Base-by-base conservation (phyloP, 2,329 filamentous ascomycete genomes). In the Fusarium falciforme region DNA sequence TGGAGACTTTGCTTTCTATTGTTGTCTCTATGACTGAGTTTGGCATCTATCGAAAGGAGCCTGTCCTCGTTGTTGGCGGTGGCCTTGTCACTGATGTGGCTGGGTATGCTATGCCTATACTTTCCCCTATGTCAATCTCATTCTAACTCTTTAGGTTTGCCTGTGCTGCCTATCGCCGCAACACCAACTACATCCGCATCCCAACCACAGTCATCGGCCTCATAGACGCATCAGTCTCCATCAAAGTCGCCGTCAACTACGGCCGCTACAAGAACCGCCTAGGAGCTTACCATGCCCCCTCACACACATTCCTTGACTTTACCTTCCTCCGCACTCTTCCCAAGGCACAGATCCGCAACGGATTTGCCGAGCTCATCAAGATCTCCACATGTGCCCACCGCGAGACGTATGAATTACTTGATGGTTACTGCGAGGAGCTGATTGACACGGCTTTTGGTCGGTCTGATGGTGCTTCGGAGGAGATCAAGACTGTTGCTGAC, bases 171-270 rank as follows among this genome's bases (percentile, higher is more conserved):
- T 94, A 94, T 83, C 89, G 92, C 70, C 87, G 92, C 76, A 93
- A 90, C 82, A 93, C 92, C 49, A 93, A 93, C 83, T 94, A 88
- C 83, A 93, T 94, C 79, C 90, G 92, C 57, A 88, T 94, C 10
- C 92, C 92, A 2, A 94, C 92, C 0, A 94, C 92, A 1, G 90
- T 94, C 72, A 93, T 94, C 78, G 92, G 92, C 11, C 85, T 94
- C 57, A 94, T 94, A 69, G 92, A 94, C 78, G 92, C 92, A 4
- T 93, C 91, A 20, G 92, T 94, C 60, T 92, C 90, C 38, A 94
- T 94, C 85, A 93, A 94, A 80, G 92, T 94, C n/a, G 92, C 91
- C 14, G 92, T 94, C 77, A 94, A 94, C 84, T 93, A 93, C 77
- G 91, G 91, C 79, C 90, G 91, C 80, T 93, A 93, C 85, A 94